A percentile compares a stretch with the other conserved stretches of the same genome.
Conservation (phyloP, 768 basidiomycete species). For the Termitomyces sp. region DNA sequence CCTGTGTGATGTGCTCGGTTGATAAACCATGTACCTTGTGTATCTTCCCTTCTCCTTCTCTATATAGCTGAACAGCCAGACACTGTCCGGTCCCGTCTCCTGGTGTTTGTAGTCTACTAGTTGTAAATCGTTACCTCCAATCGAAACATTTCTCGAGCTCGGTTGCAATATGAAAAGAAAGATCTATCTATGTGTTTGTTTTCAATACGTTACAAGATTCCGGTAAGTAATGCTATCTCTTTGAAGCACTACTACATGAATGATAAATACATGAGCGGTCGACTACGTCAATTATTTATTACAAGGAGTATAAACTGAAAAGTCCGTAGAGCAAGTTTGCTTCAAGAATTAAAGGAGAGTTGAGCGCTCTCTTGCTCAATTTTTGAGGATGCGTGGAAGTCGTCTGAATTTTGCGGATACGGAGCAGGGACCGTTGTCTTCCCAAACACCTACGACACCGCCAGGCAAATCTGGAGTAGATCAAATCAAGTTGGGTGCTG, state of each 20-base stretch:
- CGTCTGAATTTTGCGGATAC: neutral
- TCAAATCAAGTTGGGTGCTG: neutral
- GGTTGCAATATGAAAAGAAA: too few relatives aligned
- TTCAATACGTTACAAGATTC: neutral
- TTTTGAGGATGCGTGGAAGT: conserved; percentile 1
- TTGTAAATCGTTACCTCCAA: neutral
- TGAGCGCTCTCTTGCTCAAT: neutral
- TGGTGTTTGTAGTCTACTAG: neutral
- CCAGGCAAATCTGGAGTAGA: conserved; percentile 3
- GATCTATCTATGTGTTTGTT: neutral
- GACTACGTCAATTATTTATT: neutral
- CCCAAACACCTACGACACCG: conserved; percentile 7
- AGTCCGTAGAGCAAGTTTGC: neutral
- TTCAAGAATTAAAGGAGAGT: too few relatives aligned
- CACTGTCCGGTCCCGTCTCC: neutral
- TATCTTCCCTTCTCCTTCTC: neutral
- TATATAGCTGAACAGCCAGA: neutral
- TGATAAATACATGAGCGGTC: neutral
- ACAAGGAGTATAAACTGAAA: neutral
- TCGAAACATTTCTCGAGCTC: neutral
- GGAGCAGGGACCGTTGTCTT: conserved; percentile 5
- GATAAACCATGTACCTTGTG: conserved; percentile 9
- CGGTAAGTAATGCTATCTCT: neutral
- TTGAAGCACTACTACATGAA: neutral
- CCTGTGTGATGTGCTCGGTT: neutral